Conservation (phyloP, 345 rosid species). For the Dimocarpus longan region DNA sequence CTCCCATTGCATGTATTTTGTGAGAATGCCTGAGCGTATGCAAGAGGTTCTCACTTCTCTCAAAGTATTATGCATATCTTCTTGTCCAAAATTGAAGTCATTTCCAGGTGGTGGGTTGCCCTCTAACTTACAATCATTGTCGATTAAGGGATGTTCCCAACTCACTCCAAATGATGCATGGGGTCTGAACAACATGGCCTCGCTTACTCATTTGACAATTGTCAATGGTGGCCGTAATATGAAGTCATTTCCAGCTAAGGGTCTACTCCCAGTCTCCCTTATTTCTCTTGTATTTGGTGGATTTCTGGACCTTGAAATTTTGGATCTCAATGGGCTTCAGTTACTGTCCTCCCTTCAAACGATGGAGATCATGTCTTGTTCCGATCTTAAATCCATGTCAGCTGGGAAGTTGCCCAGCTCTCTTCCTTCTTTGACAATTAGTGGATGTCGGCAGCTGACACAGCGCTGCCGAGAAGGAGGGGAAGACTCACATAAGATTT, state of each 20-base stretch:
- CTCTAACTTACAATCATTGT: not conserved
- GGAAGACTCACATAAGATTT: not conserved
- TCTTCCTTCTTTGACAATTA: not conserved
- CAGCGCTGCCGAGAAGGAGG: not conserved
- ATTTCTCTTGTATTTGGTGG: not conserved
- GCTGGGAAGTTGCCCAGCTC: not conserved
- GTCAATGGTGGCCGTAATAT: not conserved
- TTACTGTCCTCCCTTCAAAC: not conserved
- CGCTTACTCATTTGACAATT: not conserved
- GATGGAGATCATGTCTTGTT: not conserved
- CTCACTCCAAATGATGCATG: not conserved
- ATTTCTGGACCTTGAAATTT: not conserved
- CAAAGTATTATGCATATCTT: not conserved
- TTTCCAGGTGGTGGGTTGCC: not conserved
- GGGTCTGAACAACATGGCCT: not conserved
- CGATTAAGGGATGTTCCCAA: not conserved
- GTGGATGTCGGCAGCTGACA: not conserved
- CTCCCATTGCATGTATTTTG: no score
- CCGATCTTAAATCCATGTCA: not conserved
- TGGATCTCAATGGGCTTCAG: slow-evolving; percentile 1
- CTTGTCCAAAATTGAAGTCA: not conserved
- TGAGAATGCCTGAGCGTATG: not conserved
- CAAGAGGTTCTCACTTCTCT: not conserved
- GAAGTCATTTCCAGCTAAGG: not conserved
- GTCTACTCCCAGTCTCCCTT: not conserved